Evolutionary conservation across 352 stramenopile species (phyloP).

Genomic region (Globisporangium canariense): DNA sequence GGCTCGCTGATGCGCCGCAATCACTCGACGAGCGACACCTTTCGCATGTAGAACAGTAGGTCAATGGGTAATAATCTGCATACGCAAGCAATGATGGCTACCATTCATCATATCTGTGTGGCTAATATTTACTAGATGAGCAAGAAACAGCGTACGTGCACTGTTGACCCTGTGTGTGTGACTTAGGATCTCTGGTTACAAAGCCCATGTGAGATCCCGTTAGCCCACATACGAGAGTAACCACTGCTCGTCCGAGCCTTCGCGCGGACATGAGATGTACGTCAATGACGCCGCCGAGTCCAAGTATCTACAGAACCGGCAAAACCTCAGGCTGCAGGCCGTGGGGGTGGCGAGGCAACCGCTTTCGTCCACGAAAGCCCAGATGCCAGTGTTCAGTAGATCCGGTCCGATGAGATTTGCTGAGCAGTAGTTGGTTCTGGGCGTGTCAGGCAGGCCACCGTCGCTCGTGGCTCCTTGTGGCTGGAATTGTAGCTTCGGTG

Average conservation of each 20-base stretch:
- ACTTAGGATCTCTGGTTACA: background rate
- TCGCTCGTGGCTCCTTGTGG: background rate
- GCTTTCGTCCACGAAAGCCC: slow-evolving; percentile 14
- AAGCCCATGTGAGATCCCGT: background rate
- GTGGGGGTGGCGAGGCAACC: background rate
- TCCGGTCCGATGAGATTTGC: slow-evolving; percentile 5
- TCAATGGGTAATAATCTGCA: background rate
- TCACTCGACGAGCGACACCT: slow-evolving; percentile 45
- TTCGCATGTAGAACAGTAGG: slow-evolving; percentile 8
- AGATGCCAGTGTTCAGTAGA: slow-evolving; percentile 6
- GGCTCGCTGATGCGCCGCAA: slow-evolving; percentile 29
- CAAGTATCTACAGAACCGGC: slow-evolving; percentile 7
- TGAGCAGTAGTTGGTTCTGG: slow-evolving; percentile 13
- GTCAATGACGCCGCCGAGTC: background rate
- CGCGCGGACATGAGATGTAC: background rate
- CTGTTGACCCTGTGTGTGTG: background rate
- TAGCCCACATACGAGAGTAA: slow-evolving; percentile 7
- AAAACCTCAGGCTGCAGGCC: background rate
- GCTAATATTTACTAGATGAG: slow-evolving; percentile 1
- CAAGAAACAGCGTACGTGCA: background rate
- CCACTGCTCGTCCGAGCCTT: slow-evolving; percentile 6
- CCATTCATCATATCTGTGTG: background rate
- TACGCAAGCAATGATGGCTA: background rate
- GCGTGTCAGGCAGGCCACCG: slow-evolving; percentile 5
- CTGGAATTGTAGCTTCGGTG: background rate